These are phyloP conservation scores for Candida glaebosa DNA, from an alignment of 805 yeast genomes.

Conservation along the genomic window DNA sequence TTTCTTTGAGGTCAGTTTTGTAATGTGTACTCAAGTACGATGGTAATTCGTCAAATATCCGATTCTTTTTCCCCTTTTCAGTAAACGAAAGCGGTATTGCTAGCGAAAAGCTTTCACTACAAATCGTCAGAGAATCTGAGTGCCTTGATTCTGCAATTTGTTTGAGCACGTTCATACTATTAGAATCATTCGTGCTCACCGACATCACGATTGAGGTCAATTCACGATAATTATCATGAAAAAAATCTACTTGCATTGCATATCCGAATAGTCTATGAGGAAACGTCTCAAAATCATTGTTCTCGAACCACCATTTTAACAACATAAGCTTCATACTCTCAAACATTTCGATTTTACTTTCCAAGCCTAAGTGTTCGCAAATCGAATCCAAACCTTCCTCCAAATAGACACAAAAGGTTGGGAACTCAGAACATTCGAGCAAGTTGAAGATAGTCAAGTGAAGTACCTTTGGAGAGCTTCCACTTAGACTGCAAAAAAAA, in stretches of 20 bases:
- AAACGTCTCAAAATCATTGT: slow-evolving; percentile 28
- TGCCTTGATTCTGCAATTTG: slow-evolving; percentile 14
- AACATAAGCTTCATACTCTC: slow-evolving; percentile 28
- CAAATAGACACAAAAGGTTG: slow-evolving; percentile 28
- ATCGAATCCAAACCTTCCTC: slow-evolving; percentile 20
- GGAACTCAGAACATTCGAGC: slow-evolving; percentile 36
- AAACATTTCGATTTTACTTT: slow-evolving; percentile 21
- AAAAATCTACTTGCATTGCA: slow-evolving; percentile 22
- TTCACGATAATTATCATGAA: slow-evolving; percentile 29
- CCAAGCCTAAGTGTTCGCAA: slow-evolving; percentile 13
- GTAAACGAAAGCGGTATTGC: slow-evolving; percentile 44
- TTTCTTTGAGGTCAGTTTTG: slow-evolving; percentile 19
- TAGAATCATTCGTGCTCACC: slow-evolving; percentile 18
- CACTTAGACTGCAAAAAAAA: slow-evolving; percentile 31
- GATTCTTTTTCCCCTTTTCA: slow-evolving; percentile 32
- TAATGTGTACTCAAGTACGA: slow-evolving; percentile 15
- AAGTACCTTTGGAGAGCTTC: slow-evolving; percentile 25
- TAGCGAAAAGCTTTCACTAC: slow-evolving; percentile 32
- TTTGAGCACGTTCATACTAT: slow-evolving; percentile 7
- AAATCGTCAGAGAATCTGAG: slow-evolving; percentile 15
- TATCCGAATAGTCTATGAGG: slow-evolving; percentile 43
- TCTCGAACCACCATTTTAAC: slow-evolving; percentile 43
- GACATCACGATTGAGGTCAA: slow-evolving; percentile 31
- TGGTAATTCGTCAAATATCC: slow-evolving; percentile 19
- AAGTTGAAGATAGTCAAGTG: slow-evolving; percentile 38